A percentile compares a stretch with the other conserved stretches of the same genome.
Evolutionary conservation across 192 early-diverging fungal genomes (phyloP).

Genomic region (Nowakowskiella sp.): DNA sequence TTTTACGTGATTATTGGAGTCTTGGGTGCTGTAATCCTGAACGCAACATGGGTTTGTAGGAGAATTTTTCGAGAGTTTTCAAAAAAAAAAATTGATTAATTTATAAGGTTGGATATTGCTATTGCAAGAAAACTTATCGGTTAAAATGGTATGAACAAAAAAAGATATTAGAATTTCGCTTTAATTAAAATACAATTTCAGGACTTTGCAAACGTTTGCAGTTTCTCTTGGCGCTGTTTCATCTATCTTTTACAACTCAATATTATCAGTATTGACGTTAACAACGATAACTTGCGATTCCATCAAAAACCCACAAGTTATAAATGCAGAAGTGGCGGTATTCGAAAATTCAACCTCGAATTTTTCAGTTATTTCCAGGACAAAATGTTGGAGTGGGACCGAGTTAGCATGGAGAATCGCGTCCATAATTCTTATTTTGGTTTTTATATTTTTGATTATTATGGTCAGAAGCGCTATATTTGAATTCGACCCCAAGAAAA

Average conservation of each 20-base stretch:
- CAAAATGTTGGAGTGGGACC: constrained; percentile 14
- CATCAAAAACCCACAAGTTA: too few species aligned
- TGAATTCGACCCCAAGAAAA: constrained; percentile 30
- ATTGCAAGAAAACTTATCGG: too few species aligned
- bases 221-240: constrained; percentile 27
- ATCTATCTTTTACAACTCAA: constrained; percentile 28
- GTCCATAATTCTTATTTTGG: constrained; percentile 14
- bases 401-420: constrained; percentile 19
- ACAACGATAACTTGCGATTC: constrained; percentile 8
- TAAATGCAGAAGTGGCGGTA: too few species aligned
- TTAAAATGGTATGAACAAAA: too few species aligned
- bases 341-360: too few species aligned
- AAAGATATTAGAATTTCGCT: too few species aligned
- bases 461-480: constrained; percentile 36
- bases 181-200: constrained; percentile 34
- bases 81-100: too few species aligned
- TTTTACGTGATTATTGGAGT: background rate
- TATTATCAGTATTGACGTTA: constrained; percentile 19
- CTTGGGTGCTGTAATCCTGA: background rate
- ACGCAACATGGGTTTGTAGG: constrained; percentile 18
- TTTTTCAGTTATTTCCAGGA: background rate
- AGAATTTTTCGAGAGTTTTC: constrained; percentile 29
- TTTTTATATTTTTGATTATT: constrained; percentile 32
- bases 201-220: constrained; percentile 32
- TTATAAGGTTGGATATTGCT: too few species aligned